Percentiles rank a stretch among this genome's conserved stretches.
phyloP scores from a whole-genome alignment of 768 basidiomycete genomes.

The Mycena amicta region DNA sequence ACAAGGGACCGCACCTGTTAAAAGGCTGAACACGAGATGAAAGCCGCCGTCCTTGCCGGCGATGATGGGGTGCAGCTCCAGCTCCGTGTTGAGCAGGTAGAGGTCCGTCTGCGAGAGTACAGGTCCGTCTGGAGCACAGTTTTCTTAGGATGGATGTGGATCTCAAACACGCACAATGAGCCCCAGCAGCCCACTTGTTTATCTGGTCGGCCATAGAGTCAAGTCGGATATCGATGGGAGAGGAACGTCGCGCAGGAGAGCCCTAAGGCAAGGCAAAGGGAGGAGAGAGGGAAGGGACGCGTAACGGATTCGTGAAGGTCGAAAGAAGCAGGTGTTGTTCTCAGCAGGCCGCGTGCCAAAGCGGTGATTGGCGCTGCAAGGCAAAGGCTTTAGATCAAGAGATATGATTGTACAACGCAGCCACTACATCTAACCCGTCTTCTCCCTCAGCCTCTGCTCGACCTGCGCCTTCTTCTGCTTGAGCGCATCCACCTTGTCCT shows the following conservation, averaged over 20 bases:
- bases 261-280: background rate
- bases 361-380: background rate
- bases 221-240: background rate
- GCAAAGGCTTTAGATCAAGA: background rate
- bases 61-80: slow-evolving; percentile 77
- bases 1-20: slow-evolving; percentile 54
- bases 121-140: slow-evolving; percentile 61
- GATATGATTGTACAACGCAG: background rate
- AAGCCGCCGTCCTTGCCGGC: slow-evolving; percentile 48
- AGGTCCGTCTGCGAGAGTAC: slow-evolving; percentile 80
- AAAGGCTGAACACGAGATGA: slow-evolving; percentile 73
- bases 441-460: slow-evolving; percentile 65
- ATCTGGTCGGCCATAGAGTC: slow-evolving; percentile 31
- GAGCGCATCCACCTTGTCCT: slow-evolving; percentile 78
- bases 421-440: slow-evolving; percentile 20
- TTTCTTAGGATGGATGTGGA: background rate
- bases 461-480: slow-evolving; percentile 66
- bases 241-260: background rate
- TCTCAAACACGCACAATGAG: slow-evolving; percentile 43
- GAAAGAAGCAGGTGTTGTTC: background rate
- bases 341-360: background rate
- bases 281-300: background rate
- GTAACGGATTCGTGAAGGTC: background rate
- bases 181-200: slow-evolving; percentile 47
- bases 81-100: slow-evolving; percentile 70